A percentile compares a stretch with the other conserved stretches of the same genome.
phyloP scores from a whole-genome alignment of 331 rosid genomes.

The Stylosanthes scabra region DNA sequence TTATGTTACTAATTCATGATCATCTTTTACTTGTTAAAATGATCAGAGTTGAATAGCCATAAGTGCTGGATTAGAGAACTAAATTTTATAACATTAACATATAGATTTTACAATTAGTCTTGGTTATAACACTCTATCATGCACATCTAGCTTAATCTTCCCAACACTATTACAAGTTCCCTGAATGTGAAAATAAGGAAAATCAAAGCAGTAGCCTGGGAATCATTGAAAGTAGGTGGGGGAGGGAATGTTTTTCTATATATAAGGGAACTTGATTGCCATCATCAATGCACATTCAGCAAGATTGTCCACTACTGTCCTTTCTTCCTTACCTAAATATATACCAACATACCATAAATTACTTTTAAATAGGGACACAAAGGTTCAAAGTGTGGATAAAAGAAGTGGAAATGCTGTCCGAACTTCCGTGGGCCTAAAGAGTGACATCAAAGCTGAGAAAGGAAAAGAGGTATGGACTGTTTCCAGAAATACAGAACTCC shows the following conservation, averaged over 20 bases:
- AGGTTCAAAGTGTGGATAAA: conserved; percentile 51
- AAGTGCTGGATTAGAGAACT: too few species aligned
- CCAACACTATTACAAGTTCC: too few species aligned
- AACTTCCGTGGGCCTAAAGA: conserved; percentile 43
- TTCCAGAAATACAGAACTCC: conserved; percentile 5
- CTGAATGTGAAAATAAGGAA: background rate
- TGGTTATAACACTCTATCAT: background rate
- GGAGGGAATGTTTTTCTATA: background rate
- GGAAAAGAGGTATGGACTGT: conserved; percentile 55
- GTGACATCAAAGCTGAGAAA: conserved; percentile 51
- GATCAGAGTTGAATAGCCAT: conserved; percentile 6
- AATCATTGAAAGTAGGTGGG: conserved; percentile 5
- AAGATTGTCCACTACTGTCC: background rate
- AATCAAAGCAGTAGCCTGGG: background rate
- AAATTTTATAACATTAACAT: too few species aligned
- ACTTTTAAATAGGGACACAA: conserved; percentile 50
- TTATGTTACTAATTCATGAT: too few species aligned
- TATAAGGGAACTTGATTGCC: conserved; percentile 14
- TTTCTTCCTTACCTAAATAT: too few species aligned
- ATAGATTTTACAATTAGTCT: too few species aligned
- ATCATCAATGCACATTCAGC: background rate
- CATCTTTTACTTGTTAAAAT: too few species aligned
- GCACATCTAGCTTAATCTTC: background rate
- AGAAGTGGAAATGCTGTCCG: conserved; percentile 50
- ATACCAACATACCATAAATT: background rate